Evolutionary conservation across 768 basidiomycete genomes (phyloP), one percentile per base, ranked within the genome.

Genomic region (Cyclocybe cylindracea): DNA sequence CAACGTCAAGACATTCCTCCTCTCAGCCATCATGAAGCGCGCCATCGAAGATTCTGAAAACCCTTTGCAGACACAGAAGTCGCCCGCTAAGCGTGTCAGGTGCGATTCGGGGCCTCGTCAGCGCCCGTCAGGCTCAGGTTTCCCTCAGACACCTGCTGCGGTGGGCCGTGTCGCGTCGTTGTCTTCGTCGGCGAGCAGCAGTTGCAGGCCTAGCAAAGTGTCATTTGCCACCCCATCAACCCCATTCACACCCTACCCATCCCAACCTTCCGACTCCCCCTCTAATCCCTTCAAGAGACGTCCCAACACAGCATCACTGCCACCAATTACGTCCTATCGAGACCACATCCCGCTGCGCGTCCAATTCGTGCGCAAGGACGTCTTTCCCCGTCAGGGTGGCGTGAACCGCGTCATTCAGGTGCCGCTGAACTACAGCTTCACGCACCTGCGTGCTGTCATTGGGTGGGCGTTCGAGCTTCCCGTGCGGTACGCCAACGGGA

Each of bases 341-440:
- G 78, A 81, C 51, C 86, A 89, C 57, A 71, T 86, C 18, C 72
- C 84, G 0, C 75, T 89, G 11, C 80, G 85, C 14, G 80, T 87
- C 61, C 86, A 87, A 66, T 69, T 86, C 44, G 65, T 82, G 40
- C 73, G 76, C 39, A 41, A 51, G 35, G 46, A 50, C 40, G 33
- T 65, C 2, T 58, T 59, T 8, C 65, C 68, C 1, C 62, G 63
- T 8, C 66, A 70, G 48, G 80, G 84, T 4, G 81, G 83, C 5
- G 75, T 85, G 3, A 80, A 83, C 60, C 79, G 87, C 46, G 69
- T 89, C 46, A 81, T 82, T 4, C 87, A 87, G 56, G 85, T 88
- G 7, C 88, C 88, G 0, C 70, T 82, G 24, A 86, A 77, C 61
- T 89, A 88, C 62, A 86, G 84, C 0, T 84, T 91, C 56, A 71